A percentile compares a stretch with the other conserved stretches of the same genome.
These are phyloP conservation scores for Ceratobasidium sp. DNA, from an alignment of 1,284 basidiomycete species.

Conservation along the genomic window DNA sequence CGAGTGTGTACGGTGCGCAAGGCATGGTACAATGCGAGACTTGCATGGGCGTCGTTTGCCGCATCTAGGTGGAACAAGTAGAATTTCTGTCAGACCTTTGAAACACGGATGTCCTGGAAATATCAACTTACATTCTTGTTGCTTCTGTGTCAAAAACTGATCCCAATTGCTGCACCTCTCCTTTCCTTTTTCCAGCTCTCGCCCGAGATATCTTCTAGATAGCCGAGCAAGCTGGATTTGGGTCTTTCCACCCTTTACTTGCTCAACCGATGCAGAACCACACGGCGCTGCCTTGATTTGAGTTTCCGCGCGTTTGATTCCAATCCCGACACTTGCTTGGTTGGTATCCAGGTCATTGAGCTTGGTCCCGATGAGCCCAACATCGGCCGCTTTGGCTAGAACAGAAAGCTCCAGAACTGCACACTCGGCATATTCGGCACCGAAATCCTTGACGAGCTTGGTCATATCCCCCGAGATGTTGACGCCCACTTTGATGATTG, in stretches of 20 bases:
- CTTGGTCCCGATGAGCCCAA: slow-evolving; percentile 27
- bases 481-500: slow-evolving; percentile 44
- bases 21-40: slow-evolving; percentile 41
- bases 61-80: slow-evolving; percentile 31
- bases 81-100: too few species aligned
- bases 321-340: slow-evolving; percentile 21
- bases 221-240: slow-evolving; percentile 30
- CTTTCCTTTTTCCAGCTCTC: slow-evolving; percentile 39
- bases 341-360: slow-evolving; percentile 20
- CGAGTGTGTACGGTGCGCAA: slow-evolving; percentile 23
- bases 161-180: slow-evolving; percentile 45
- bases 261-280: too few species aligned
- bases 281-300: too few species aligned
- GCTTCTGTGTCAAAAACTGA: slow-evolving; percentile 8
- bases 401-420: slow-evolving; percentile 42
- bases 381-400: slow-evolving; percentile 34
- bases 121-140: slow-evolving; percentile 34
- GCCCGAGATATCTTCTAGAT: slow-evolving; percentile 30
- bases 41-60: slow-evolving; percentile 43
- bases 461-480: slow-evolving; percentile 40
- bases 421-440: slow-evolving; percentile 13
- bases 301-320: slow-evolving; percentile 1
- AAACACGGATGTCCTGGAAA: too few species aligned
- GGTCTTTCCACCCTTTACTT: background rate
- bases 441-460: slow-evolving; percentile 39